Percentiles rank a stretch among this genome's conserved stretches.
phyloP scores from a whole-genome alignment of 1,139 yeast genomes.

The Entelexis paramagnoliae region DNA sequence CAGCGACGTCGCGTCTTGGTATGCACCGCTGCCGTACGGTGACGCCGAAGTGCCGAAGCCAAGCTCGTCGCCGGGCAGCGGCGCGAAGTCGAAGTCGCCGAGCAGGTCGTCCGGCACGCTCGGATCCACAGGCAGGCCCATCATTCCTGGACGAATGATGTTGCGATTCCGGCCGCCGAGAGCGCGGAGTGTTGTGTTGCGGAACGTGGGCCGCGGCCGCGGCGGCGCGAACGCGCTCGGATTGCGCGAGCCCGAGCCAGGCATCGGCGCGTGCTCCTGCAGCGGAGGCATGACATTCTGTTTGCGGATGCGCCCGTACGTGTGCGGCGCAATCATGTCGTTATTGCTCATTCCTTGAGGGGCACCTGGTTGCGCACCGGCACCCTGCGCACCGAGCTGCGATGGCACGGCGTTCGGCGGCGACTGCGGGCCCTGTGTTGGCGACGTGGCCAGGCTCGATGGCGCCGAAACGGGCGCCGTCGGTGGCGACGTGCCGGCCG shows the following conservation, averaged over 20 bases:
- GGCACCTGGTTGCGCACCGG: neutral
- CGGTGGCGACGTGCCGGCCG: conserved; percentile 5
- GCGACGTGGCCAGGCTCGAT: conserved; percentile 12
- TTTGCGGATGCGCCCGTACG: conserved; percentile 19
- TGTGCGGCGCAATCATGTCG: conserved; percentile 12
- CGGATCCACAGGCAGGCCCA: conserved; percentile 22
- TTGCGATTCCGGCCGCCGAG: conserved; percentile 15
- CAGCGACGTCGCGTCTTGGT: neutral
- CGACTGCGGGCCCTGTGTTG: neutral
- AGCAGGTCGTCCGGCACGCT: conserved; percentile 19
- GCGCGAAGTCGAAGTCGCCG: conserved; percentile 13
- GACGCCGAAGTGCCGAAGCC: neutral
- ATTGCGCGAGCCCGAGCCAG: conserved; percentile 10
- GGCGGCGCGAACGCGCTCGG: neutral
- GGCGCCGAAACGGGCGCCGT: conserved; percentile 12
- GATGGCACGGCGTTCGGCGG: neutral
- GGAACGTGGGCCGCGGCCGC: conserved; percentile 1
- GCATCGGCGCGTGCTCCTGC: conserved; percentile 9
- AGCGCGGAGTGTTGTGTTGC: neutral
- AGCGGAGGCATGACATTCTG: conserved; percentile 3
- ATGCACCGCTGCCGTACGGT: neutral
- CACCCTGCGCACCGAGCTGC: conserved; percentile 1
- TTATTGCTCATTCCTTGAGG: neutral
- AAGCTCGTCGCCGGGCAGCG: neutral
- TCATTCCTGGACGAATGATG: conserved; percentile 22